These are phyloP conservation scores for Hymenoscyphus fructigenus DNA, from an alignment of 2,329 filamentous ascomycete species.

Conservation along the genomic window DNA sequence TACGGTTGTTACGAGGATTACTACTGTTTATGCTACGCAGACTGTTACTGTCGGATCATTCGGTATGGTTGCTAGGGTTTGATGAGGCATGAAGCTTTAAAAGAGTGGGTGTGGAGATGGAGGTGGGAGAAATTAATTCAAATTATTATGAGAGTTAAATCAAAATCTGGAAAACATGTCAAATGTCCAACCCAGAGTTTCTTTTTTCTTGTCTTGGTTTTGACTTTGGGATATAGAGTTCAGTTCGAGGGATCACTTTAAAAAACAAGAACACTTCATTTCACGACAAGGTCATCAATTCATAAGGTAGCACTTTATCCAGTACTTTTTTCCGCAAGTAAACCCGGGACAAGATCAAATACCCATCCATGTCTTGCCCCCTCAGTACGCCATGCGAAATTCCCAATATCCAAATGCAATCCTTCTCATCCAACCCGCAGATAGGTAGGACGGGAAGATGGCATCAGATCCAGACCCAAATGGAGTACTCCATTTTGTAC, in stretches of 20 bases:
- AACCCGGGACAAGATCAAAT: neutral
- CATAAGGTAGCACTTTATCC: neutral
- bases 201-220: no score
- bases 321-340: neutral
- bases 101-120: no score
- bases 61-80: no score
- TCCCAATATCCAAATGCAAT: neutral
- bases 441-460: neutral
- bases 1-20: neutral
- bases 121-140: no score
- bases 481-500: neutral
- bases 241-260: no score
- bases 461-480: neutral
- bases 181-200: no score
- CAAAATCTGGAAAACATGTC: no score
- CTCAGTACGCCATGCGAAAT: neutral
- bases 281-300: neutral
- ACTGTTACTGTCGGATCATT: conserved; percentile 1
- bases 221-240: no score
- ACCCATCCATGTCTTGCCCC: neutral
- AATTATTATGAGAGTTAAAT: no score
- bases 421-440: neutral
- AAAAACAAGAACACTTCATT: neutral
- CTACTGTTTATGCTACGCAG: neutral
- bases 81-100: no score